These are phyloP conservation scores for Debaryomyces singareniensis DNA, from an alignment of 1,139 yeast species.

Conservation along the genomic window DNA sequence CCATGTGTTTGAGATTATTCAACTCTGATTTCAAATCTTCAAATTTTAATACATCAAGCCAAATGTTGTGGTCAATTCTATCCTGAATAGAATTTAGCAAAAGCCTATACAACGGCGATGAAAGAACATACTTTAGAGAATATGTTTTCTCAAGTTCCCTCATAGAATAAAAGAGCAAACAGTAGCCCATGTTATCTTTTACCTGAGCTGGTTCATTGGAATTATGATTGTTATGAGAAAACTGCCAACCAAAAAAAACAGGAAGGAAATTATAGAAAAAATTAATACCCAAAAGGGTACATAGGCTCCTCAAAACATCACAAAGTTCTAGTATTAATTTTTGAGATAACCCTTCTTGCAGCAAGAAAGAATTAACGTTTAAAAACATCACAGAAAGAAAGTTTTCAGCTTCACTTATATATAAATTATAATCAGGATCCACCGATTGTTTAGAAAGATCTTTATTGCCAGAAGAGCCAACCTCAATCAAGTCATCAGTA, in stretches of 20 bases:
- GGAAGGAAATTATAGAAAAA: constrained; percentile 42
- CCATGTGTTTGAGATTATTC: constrained; percentile 6
- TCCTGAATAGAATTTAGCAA: constrained; percentile 22
- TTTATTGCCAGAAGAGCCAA: constrained; percentile 4
- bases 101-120: constrained; percentile 18
- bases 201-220: constrained; percentile 11
- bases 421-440: constrained; percentile 32
- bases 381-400: constrained; percentile 28
- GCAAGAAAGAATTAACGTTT: constrained; percentile 27
- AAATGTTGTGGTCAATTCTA: constrained; percentile 20
- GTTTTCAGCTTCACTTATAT: constrained; percentile 31
- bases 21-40: constrained; percentile 9
- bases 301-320: constrained; percentile 21
- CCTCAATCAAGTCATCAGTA: constrained; percentile 4
- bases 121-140: constrained; percentile 19
- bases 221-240: constrained; percentile 11
- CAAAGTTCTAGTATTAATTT: constrained; percentile 18
- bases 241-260: constrained; percentile 42
- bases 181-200: constrained; percentile 33
- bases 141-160: constrained; percentile 25
- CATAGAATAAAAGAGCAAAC: constrained; percentile 20
- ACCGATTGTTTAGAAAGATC: constrained; percentile 15
- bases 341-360: constrained; percentile 16
- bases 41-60: constrained; percentile 24
- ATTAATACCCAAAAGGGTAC: constrained; percentile 38